Base-by-base conservation (phyloP, 805 yeast genomes). In the Saturnispora ahearnii region DNA sequence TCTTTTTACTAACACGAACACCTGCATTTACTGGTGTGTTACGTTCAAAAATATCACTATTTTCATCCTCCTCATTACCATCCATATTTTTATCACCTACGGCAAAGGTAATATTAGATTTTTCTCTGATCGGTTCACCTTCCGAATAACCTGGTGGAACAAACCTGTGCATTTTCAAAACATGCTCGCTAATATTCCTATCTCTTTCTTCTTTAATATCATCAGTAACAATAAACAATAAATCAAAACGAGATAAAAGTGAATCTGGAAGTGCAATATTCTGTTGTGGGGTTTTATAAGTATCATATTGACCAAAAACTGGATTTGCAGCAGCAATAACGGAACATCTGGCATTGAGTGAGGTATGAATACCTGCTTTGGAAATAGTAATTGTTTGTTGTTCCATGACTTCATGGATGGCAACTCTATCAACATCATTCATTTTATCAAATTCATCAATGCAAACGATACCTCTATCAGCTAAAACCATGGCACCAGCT, bases 341-440 rank as follows among this genome's bases (percentile, higher is more conserved):
- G 29, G 96, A 85, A 71, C 98, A 91, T 61, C 99, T 80, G 12
- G 99, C 98, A 63, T 91, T 91, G 58, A 91, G 75, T 5, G 98
- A 85, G 2, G 98, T 90, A 66, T 91, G 97, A 60, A 91, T 91
- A 55, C 99, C 99, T 5, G 98, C 99, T 66, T 91, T 91, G 47
- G 98, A 96, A 62, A 91, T 90, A 2, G 98, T 90, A 29, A 91
- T 96, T 0, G 99, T 93, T 67, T 93, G 99, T 70, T 93, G 99
- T 72, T 93, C 99, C 99, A 93, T 93, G 45, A 93, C 99, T 76
- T 93, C 99, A 69, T 93, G 99, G 62, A 93, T 93, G 1, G 98
- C 98, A 47, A 93, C 98, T 64, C 99, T 78, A 71, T 93, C 99
- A 28, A 82, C 79, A 66, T 93, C 99, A 54, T 87, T 83, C 99